Conservation (phyloP, 768 basidiomycete genomes). For the Rhodotorula kratochvilovae region DNA sequence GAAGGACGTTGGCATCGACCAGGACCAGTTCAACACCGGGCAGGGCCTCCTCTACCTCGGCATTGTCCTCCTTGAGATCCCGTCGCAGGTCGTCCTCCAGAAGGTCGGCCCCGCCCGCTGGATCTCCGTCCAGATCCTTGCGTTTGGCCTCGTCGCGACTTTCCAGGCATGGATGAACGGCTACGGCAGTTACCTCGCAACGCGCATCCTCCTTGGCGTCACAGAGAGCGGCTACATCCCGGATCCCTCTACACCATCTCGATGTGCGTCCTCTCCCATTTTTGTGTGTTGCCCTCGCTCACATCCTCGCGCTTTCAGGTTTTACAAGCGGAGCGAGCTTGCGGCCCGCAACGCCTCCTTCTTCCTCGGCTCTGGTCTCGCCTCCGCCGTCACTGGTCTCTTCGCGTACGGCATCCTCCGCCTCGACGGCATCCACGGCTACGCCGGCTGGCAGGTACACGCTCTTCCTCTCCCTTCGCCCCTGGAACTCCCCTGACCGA, state of each 20-base stretch:
- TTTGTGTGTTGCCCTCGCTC: too few species aligned
- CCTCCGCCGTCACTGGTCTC: slow-evolving; percentile 40
- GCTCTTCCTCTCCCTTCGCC: too few species aligned
- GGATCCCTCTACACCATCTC: too few species aligned
- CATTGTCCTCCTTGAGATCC: slow-evolving; percentile 46
- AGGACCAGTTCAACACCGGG: slow-evolving; percentile 43
- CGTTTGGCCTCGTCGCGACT: slow-evolving; percentile 43
- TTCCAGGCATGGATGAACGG: slow-evolving; percentile 43
- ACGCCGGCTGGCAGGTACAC: slow-evolving; percentile 19
- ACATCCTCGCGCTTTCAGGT: slow-evolving; percentile 28
- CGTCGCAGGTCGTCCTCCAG: slow-evolving; percentile 41
- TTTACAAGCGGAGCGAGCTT: slow-evolving; percentile 44
- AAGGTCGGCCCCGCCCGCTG: slow-evolving; percentile 40
- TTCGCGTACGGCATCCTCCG: slow-evolving; percentile 44
- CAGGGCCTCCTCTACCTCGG: slow-evolving; percentile 45
- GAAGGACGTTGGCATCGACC: slow-evolving; percentile 39
- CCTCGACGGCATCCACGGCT: slow-evolving; percentile 22
- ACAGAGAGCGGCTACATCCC: too few species aligned
- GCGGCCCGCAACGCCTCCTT: slow-evolving; percentile 42
- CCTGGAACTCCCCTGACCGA: too few species aligned
- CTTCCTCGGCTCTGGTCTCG: slow-evolving; percentile 43
- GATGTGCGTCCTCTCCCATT: slow-evolving; percentile 14
- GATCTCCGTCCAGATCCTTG: slow-evolving; percentile 43
- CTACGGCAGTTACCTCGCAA: slow-evolving; percentile 40
- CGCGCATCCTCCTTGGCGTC: slow-evolving; percentile 36